phyloP scores from a whole-genome alignment of 495 filamentous ascomycete genomes.

The Penicillium argentinense region DNA sequence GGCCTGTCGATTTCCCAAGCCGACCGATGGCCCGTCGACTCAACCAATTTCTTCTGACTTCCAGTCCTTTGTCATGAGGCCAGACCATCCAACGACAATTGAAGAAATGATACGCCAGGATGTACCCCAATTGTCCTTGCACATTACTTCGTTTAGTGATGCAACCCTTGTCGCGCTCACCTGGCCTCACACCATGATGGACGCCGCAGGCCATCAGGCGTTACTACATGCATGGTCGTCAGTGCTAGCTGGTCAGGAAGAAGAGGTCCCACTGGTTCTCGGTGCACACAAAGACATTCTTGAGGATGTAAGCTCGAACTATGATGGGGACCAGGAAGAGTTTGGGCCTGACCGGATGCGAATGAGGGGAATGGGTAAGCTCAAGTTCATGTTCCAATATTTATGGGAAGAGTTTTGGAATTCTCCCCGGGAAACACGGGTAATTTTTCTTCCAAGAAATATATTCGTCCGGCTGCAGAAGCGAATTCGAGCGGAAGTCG shows the following conservation, averaged over 20 bases:
- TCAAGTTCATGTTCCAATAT: slow-evolving; percentile 2
- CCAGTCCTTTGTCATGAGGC: not conserved
- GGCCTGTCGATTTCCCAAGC: not conserved
- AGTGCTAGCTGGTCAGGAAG: not conserved
- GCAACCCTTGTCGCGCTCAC: not conserved
- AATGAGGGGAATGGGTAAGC: not conserved
- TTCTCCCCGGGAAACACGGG: slow-evolving; percentile 1
- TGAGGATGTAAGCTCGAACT: not conserved
- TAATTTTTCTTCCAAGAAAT: slow-evolving; percentile 5
- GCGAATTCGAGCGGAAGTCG: not conserved
- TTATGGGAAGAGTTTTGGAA: slow-evolving; percentile 11
- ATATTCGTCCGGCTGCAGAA: not conserved
- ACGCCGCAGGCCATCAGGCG: not conserved
- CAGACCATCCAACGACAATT: not conserved
- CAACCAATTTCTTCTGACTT: not conserved
- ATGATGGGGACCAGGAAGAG: not conserved
- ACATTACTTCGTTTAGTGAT: not conserved
- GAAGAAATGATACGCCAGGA: not conserved
- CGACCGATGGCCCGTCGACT: not conserved
- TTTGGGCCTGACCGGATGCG: slow-evolving; percentile 1
- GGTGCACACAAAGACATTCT: not conserved
- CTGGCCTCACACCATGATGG: not conserved
- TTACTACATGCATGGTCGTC: not conserved
- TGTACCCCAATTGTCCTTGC: not conserved
- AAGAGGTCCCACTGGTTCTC: not conserved